Conservation (phyloP, 2,329 filamentous ascomycete genomes). For the Fusarium sp. region DNA sequence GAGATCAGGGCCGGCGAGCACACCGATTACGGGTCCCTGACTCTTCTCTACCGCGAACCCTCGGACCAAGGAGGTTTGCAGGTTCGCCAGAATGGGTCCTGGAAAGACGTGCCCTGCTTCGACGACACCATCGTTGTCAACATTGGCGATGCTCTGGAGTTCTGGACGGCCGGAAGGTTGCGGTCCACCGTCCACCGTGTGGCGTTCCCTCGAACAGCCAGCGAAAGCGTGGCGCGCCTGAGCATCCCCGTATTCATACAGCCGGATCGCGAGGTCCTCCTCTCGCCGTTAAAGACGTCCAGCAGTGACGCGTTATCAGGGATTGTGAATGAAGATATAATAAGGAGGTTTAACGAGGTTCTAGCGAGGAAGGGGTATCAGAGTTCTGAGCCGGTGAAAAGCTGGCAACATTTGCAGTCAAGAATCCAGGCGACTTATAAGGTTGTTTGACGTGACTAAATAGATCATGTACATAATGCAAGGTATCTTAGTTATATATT, state of each 20-base stretch:
- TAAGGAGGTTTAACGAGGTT: not conserved
- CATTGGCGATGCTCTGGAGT: not conserved
- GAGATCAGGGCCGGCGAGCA: not conserved
- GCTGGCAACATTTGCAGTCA: not conserved
- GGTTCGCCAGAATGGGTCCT: not conserved
- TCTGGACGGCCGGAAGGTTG: not conserved
- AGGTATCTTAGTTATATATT: accelerated
- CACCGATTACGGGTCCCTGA: not conserved
- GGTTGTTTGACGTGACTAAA: not conserved
- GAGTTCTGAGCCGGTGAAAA: not conserved
- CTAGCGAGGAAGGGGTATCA: not conserved
- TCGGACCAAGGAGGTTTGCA: not conserved
- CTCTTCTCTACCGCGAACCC: not conserved
- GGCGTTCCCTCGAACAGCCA: not conserved
- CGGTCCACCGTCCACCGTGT: not conserved
- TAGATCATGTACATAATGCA: not conserved
- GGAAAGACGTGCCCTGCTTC: not conserved
- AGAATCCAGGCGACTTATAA: not conserved
- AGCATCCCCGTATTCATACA: not conserved
- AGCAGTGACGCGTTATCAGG: not conserved
- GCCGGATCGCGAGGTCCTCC: not conserved
- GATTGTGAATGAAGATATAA: not conserved
- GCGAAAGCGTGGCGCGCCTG: not conserved
- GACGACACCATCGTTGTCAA: not conserved
- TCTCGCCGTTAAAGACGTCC: not conserved